Evolutionary conservation across 1,284 basidiomycete species (phyloP).

Genomic region (Cryptococcus sp.): DNA sequence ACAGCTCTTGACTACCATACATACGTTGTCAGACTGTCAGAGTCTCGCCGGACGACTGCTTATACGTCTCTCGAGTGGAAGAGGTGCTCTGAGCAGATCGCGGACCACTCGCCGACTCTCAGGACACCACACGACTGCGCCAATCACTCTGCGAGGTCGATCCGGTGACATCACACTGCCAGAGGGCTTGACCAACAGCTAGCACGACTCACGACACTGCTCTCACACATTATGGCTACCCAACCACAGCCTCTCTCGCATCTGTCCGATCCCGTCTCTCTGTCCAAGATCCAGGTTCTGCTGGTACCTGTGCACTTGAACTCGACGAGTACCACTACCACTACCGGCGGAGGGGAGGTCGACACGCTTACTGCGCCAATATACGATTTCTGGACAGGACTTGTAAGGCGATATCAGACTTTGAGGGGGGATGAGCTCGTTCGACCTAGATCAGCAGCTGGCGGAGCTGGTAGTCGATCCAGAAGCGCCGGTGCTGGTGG

Average conservation of each 20-base stretch:
- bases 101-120: neutral
- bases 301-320: conserved; percentile 47
- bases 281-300: conserved; percentile 50
- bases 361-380: conserved; percentile 7
- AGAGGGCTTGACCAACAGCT: too few relatives aligned
- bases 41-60: too few relatives aligned
- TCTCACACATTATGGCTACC: conserved; percentile 10
- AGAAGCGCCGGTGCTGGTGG: conserved; percentile 13
- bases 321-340: neutral
- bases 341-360: too few relatives aligned
- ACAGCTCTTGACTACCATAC: too few relatives aligned
- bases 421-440: conserved; percentile 46
- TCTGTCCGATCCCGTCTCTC: conserved; percentile 46
- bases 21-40: too few relatives aligned
- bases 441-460: conserved; percentile 7
- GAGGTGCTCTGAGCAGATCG: too few relatives aligned
- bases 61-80: too few relatives aligned
- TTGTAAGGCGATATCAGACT: conserved; percentile 39
- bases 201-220: neutral
- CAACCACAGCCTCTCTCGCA: conserved; percentile 24
- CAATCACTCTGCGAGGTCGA: neutral
- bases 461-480: neutral
- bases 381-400: conserved; percentile 33
- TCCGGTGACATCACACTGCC: neutral
- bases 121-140: neutral